Percentiles rank a stretch among this genome's conserved stretches.
These are phyloP conservation scores for Solanum piurae DNA, from an alignment of 257 asterid species.

Conservation along the genomic window DNA sequence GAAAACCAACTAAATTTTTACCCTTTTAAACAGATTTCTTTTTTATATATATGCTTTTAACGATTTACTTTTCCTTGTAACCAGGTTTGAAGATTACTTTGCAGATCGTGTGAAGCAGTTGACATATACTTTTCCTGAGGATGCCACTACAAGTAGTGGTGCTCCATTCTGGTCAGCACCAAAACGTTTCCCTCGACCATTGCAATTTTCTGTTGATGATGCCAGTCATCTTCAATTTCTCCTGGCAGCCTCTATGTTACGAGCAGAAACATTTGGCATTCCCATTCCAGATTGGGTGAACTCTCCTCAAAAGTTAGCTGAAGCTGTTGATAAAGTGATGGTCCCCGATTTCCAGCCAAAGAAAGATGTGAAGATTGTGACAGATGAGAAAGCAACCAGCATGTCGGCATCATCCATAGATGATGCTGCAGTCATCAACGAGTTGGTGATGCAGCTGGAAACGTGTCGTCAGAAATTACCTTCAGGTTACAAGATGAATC, in stretches of 20 bases:
- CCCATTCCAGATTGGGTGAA: conserved; percentile 77
- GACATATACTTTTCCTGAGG: conserved; percentile 80
- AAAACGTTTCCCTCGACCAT: conserved; percentile 74
- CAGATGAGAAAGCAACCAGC: conserved; percentile 91
- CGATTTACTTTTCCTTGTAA: not conserved
- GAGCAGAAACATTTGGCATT: conserved; percentile 82
- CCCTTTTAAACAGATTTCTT: not conserved
- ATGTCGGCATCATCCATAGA: conserved; percentile 67
- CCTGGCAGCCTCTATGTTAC: conserved; percentile 68
- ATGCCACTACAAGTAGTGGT: conserved; percentile 84
- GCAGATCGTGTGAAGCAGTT: conserved; percentile 78
- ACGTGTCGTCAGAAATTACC: conserved; percentile 37
- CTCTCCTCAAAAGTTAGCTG: conserved; percentile 51
- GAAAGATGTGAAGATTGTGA: conserved; percentile 56
- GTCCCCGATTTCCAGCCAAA: conserved; percentile 74
- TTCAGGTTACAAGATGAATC: conserved; percentile 67
- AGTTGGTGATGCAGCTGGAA: conserved; percentile 60
- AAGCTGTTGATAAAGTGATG: conserved; percentile 48
- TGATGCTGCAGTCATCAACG: conserved; percentile 66
- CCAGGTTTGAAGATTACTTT: conserved; percentile 89
- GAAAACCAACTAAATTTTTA: conserved; percentile 24
- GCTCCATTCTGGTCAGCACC: conserved; percentile 99
- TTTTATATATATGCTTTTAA: conserved; percentile 6
- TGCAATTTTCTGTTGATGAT: conserved; percentile 55
- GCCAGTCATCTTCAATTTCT: conserved; percentile 78